phyloP scores from a whole-genome alignment of 768 basidiomycete species.

The Trametes maxima region DNA sequence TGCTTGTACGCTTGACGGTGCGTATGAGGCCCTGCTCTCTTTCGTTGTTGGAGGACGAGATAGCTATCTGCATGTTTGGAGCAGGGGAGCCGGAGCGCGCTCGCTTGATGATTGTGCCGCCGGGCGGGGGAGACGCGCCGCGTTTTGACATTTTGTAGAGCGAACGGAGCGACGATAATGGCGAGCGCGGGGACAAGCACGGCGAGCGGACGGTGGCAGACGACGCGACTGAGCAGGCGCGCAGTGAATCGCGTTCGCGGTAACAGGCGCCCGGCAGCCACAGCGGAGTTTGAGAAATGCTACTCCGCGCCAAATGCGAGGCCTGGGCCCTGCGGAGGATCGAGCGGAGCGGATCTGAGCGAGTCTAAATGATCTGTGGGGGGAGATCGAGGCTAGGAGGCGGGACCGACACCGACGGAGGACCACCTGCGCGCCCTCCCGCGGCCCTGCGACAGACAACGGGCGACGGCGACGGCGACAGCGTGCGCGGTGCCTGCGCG shows the following conservation, averaged over 20 bases:
- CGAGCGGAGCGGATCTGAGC: too few relatives aligned
- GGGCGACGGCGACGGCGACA: too few relatives aligned
- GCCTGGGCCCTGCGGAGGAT: too few relatives aligned
- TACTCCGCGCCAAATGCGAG: background rate
- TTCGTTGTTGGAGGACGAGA: conserved; percentile 75
- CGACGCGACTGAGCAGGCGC: conserved; percentile 6
- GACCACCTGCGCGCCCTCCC: too few relatives aligned
- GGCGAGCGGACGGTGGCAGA: conserved; percentile 6
- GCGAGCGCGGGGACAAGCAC: conserved; percentile 1
- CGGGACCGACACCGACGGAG: too few relatives aligned
- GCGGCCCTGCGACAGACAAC: too few relatives aligned
- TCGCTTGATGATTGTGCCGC: conserved; percentile 64
- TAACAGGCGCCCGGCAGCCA: background rate
- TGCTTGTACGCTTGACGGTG: conserved; percentile 89
- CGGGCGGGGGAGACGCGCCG: conserved; percentile 55
- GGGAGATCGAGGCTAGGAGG: too few relatives aligned
- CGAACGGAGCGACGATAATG: conserved; percentile 4
- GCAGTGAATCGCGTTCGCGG: conserved; percentile 5
- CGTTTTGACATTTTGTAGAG: conserved; percentile 66
- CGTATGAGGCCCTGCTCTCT: conserved; percentile 79
- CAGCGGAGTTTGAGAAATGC: background rate
- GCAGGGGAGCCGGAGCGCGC: conserved; percentile 51
- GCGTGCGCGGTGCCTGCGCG: too few relatives aligned
- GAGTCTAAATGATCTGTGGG: too few relatives aligned
- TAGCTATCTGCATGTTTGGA: conserved; percentile 66